Evolutionary conservation across 129 eudicot species (phyloP).

Genomic region (Artemisia argyi): DNA sequence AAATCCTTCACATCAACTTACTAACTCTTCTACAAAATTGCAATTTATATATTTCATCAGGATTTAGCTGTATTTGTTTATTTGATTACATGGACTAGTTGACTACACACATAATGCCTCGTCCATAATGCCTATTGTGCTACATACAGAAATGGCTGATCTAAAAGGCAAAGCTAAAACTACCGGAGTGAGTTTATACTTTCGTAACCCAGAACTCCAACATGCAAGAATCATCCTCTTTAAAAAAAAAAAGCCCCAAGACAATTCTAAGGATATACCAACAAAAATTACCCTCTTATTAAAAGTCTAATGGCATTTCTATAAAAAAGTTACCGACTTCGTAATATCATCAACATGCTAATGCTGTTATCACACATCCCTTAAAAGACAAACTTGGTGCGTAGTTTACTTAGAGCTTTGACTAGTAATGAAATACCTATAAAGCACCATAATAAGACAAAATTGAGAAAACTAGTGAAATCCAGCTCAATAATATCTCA

Average conservation of each 20-base stretch:
- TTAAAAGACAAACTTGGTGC: too few species aligned
- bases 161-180: neutral
- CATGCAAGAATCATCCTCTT: neutral
- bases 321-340: too few species aligned
- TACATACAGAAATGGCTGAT: neutral
- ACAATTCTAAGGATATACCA: neutral
- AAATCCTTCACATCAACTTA: neutral
- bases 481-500: too few species aligned
- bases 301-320: too few species aligned
- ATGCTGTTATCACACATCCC: too few species aligned
- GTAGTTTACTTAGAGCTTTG: too few species aligned
- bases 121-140: neutral
- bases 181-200: neutral
- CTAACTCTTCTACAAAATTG: neutral
- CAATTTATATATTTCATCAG: neutral
- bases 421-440: too few species aligned
- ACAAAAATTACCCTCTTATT: too few species aligned
- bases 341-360: too few species aligned
- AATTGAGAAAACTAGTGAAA: too few species aligned
- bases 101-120: too few species aligned
- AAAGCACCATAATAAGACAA: too few species aligned
- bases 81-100: constrained; percentile 1
- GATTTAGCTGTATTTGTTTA: neutral
- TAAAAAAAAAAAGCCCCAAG: neutral
- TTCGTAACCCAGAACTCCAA: neutral